phyloP scores from a whole-genome alignment of 306 rosid genomes.

The Cucumis sativus region DNA sequence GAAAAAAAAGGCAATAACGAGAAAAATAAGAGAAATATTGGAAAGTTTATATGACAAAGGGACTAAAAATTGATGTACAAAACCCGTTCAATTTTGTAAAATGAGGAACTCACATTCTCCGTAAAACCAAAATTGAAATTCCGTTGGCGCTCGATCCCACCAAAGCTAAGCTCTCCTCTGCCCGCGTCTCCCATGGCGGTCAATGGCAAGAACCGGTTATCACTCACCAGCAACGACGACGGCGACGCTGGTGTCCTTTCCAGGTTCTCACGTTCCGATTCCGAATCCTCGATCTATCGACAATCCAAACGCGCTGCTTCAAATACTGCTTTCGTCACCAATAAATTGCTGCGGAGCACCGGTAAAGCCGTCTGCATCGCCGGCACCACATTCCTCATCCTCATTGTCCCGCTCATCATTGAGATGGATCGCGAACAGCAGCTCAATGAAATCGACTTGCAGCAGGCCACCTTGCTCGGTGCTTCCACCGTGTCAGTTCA shows the following conservation, averaged over 20 bases:
- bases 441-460: conserved; percentile 72
- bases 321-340: conserved; percentile 22
- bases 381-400: conserved; percentile 66
- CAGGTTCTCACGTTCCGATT: not conserved
- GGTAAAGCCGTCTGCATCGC: conserved; percentile 93
- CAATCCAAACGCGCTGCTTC: not conserved
- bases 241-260: not conserved
- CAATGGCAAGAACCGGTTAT: not conserved
- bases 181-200: not conserved
- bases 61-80: not conserved
- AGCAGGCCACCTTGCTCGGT: conserved; percentile 83
- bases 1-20: too few species aligned
- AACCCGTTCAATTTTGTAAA: not conserved
- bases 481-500: conserved; percentile 17
- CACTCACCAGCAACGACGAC: not conserved
- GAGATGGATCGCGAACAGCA: conserved; percentile 96
- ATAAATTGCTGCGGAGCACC: conserved; percentile 65
- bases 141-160: not conserved
- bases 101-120: not conserved
- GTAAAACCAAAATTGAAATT: not conserved
- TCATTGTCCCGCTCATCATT: conserved; percentile 69
- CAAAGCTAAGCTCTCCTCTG: not conserved
- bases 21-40: too few species aligned
- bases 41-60: too few species aligned
- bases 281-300: not conserved